Evolutionary conservation across 1,284 basidiomycete genomes (phyloP), one percentile per base, ranked within the genome.

Genomic region (Fomitopsis palustris): DNA sequence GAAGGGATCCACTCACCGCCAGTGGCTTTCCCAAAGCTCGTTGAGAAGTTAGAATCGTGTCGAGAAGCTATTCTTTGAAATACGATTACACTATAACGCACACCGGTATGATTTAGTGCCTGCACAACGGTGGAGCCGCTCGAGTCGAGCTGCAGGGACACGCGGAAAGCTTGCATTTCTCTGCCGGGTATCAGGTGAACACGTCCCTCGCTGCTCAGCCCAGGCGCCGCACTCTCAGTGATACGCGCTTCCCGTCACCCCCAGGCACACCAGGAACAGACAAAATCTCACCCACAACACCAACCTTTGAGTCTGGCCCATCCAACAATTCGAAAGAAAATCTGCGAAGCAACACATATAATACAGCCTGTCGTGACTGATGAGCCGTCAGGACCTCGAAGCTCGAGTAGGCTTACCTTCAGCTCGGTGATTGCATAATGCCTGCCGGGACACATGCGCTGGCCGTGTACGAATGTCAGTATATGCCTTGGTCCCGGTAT

Each of bases 241-340:
- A 80, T 5, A 83, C 73, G 16, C 64, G 67, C 35, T 71, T 68
- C 3, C 80, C 79, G n/a, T 69, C 63, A 63, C 77, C 72, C 0
- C 80, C 79, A 2, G 63, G 72, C 7, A 82, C 62, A 62, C 73
- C 77, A 0, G 82, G 81, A n/a, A 79, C 69, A 3, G 73, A 72
- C 14, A 82, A 61, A 31, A 81, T 65, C 2, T 71, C 74, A 4
- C 68, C 65, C 33, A 74, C 67, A 10, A 63, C 57, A 25, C 70
- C 74, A 38, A 82, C 70, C 64, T 72, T 67, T 2, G 77, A 78
- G 37, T 65, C 63, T 7, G 66, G 64, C 2, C 80, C 79, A 58
- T 77, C 72, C 0, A 69, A 72, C 23, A 82, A 69, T 59, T 79
- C 76, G 60, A 83, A 82, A 6, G 56, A 62, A 62, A 77, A 83